phyloP scores from a whole-genome alignment of 768 basidiomycete species.

The Tulasnella sp. region DNA sequence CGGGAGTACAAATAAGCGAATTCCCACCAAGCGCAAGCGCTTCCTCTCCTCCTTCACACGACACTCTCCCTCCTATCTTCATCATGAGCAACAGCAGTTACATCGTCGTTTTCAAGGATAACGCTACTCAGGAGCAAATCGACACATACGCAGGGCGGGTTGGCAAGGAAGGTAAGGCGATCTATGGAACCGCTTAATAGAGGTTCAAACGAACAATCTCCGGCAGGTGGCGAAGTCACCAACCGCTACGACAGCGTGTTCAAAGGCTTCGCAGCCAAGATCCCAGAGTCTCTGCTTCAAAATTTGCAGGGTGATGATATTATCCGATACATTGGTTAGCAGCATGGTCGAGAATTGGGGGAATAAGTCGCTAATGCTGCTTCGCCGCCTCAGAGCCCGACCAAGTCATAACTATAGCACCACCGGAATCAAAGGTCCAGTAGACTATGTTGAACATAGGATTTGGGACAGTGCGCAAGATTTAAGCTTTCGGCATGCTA shows the following conservation, averaged over 20 bases:
- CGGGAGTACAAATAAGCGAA: neutral
- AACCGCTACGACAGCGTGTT: neutral
- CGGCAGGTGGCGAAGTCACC: conserved; percentile 8
- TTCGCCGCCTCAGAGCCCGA: neutral
- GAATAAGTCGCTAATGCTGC: neutral
- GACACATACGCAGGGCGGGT: conserved; percentile 11
- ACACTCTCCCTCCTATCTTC: neutral
- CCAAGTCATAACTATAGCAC: neutral
- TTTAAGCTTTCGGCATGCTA: neutral
- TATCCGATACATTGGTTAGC: conserved; percentile 13
- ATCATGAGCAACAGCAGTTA: neutral
- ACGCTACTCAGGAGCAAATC: conserved; percentile 24
- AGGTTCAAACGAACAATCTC: neutral
- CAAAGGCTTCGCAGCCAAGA: neutral
- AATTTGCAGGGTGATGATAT: conserved; percentile 19
- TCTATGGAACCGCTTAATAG: neutral
- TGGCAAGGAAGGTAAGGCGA: neutral
- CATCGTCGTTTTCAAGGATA: conserved; percentile 29
- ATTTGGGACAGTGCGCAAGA: neutral
- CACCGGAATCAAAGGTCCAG: neutral
- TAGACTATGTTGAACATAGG: neutral
- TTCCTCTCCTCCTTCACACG: neutral
- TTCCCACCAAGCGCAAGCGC: neutral
- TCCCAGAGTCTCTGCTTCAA: neutral
- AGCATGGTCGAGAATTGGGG: neutral